phyloP scores from a whole-genome alignment of 2,329 filamentous ascomycete species.

The Exophiala mesophila region DNA sequence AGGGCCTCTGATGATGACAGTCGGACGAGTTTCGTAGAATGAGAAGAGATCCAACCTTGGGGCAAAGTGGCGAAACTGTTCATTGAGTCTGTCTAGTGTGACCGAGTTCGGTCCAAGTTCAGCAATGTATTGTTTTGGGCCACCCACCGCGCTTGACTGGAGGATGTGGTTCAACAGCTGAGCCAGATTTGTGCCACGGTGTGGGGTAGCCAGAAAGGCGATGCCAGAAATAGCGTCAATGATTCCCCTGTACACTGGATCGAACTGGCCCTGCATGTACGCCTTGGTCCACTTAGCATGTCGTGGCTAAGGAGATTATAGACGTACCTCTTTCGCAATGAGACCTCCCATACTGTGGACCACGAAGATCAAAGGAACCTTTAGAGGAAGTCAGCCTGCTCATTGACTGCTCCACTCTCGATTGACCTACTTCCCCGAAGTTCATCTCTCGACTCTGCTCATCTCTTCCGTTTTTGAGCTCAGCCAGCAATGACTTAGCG shows the following conservation, averaged over 20 bases:
- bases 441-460: too few relatives aligned
- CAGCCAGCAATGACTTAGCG: conserved; percentile 18
- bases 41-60: conserved; percentile 37
- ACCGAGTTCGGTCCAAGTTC: conserved; percentile 37
- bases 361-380: conserved; percentile 17
- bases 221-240: conserved; percentile 15
- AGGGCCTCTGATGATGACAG: background rate
- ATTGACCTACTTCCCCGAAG: too few relatives aligned
- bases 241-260: conserved; percentile 4
- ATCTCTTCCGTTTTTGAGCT: too few relatives aligned
- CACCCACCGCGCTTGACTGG: background rate
- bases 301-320: too few relatives aligned
- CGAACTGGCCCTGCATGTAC: conserved; percentile 9
- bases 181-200: conserved; percentile 29
- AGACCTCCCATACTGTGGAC: conserved; percentile 17
- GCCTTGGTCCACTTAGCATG: too few relatives aligned
- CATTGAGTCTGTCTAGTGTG: conserved; percentile 39
- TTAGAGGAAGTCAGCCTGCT: conserved; percentile 1
- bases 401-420: too few relatives aligned
- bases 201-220: conserved; percentile 31
- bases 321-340: conserved; percentile 16
- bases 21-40: conserved; percentile 44
- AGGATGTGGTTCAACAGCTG: conserved; percentile 32
- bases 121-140: conserved; percentile 23
- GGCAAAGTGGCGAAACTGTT: conserved; percentile 41